Conservation (phyloP, 2,329 filamentous ascomycete genomes). For the Alternaria hordeiaustralica region DNA sequence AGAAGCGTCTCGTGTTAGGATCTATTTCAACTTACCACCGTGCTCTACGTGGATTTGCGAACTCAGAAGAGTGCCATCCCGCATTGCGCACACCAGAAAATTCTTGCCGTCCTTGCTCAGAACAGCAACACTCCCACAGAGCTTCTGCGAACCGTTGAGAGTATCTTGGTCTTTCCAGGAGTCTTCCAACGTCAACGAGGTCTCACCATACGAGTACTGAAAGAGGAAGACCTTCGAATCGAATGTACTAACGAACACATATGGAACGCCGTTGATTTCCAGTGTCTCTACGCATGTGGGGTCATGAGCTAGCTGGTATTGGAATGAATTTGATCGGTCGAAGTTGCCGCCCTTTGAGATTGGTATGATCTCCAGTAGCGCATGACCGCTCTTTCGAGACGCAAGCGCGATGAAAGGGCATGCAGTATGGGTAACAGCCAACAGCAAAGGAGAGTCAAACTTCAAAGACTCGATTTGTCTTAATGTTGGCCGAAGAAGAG, state of each 20-base stretch:
- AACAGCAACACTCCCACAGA: constrained; percentile 42
- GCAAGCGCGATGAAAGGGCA: constrained; percentile 27
- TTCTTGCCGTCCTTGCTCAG: constrained; percentile 14
- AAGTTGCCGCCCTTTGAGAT: constrained; percentile 27
- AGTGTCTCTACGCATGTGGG: constrained; percentile 45
- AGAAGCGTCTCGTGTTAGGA: not conserved
- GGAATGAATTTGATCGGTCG: constrained; percentile 6
- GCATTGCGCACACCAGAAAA: constrained; percentile 45
- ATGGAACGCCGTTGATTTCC: constrained; percentile 16
- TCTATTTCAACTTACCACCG: constrained; percentile 11
- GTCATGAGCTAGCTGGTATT: constrained; percentile 31
- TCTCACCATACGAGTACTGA: constrained; percentile 5
- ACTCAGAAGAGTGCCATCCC: constrained; percentile 42
- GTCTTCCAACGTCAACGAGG: constrained; percentile 18
- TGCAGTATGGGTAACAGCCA: constrained; percentile 24
- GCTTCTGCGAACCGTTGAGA: constrained; percentile 12
- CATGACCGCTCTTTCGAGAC: constrained; percentile 22
- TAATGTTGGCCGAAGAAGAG: constrained; percentile 30
- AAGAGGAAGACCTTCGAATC: constrained; percentile 34
- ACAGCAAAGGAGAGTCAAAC: constrained; percentile 27
- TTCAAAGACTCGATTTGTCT: constrained; percentile 18
- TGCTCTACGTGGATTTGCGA: constrained; percentile 3
- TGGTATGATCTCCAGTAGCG: constrained; percentile 31
- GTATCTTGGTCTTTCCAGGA: constrained; percentile 7
- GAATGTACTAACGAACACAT: constrained; percentile 40